A percentile compares a stretch with the other conserved stretches of the same genome.
These are phyloP conservation scores for Oryza nivara DNA, from an alignment of 176 grass and related monocot species.

Conservation along the genomic window DNA sequence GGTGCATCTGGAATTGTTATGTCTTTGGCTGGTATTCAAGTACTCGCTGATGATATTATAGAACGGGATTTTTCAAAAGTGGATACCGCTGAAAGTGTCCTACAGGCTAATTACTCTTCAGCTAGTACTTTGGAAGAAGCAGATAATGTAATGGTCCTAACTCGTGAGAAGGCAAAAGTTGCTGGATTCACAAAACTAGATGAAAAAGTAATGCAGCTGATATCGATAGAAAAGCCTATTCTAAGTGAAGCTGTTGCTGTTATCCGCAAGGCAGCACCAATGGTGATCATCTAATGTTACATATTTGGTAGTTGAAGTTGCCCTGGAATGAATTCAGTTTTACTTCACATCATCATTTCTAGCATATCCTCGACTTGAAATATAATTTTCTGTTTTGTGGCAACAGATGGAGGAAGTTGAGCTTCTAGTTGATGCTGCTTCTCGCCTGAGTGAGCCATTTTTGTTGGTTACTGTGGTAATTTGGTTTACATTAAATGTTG, in stretches of 20 bases:
- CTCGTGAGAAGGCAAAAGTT: conserved; percentile 58
- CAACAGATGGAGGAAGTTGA: conserved; percentile 97
- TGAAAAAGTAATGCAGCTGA: conserved; percentile 66
- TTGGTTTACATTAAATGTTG: conserved; percentile 49
- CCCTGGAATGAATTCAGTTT: conserved; percentile 64
- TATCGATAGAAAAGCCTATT: conserved; percentile 69
- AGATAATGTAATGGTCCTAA: conserved; percentile 52
- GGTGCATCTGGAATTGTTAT: conserved; percentile 82
- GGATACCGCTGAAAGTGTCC: conserved; percentile 34
- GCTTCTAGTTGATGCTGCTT: conserved; percentile 91
- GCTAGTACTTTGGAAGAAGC: conserved; percentile 44
- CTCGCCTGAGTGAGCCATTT: conserved; percentile 96
- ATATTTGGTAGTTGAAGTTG: conserved; percentile 96
- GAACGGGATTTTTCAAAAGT: conserved; percentile 57
- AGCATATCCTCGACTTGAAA: conserved; percentile 53
- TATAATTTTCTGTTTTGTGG: conserved; percentile 54
- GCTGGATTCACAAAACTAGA: conserved; percentile 86
- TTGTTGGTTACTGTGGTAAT: conserved; percentile 99
- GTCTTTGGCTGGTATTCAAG: conserved; percentile 59
- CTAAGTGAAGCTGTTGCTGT: conserved; percentile 76
- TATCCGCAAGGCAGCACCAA: conserved; percentile 90
- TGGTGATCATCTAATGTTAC: conserved; percentile 99
- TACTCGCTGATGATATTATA: conserved; percentile 60
- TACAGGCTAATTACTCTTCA: conserved; percentile 53
- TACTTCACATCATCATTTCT: conserved; percentile 44